These are phyloP conservation scores for Coleophoma eucalyptorum DNA, from an alignment of 2,329 filamentous ascomycete genomes.

Conservation along the genomic window DNA sequence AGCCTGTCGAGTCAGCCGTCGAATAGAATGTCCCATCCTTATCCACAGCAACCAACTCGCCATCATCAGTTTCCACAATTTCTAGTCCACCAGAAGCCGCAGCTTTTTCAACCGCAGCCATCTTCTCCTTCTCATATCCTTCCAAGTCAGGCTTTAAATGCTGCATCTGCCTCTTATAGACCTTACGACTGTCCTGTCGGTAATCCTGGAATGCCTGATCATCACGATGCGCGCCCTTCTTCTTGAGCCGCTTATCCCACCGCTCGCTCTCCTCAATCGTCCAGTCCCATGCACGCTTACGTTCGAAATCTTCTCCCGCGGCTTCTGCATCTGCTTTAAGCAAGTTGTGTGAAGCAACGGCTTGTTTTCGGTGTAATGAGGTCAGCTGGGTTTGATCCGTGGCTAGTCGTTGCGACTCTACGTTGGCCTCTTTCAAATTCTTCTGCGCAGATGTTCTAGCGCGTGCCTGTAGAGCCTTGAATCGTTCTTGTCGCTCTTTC, in stretches of 20 bases:
- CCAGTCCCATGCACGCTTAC: constrained; percentile 98
- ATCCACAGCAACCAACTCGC: constrained; percentile 91
- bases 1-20: constrained; percentile 76
- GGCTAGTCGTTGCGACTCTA: constrained; percentile 75
- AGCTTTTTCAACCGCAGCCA: constrained; percentile 78
- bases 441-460: constrained; percentile 67
- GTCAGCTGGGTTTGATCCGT: constrained; percentile 75
- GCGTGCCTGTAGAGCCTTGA: constrained; percentile 82
- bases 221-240: constrained; percentile 77
- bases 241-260: constrained; percentile 88
- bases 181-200: constrained; percentile 79
- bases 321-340: constrained; percentile 88
- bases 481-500: constrained; percentile 71
- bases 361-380: constrained; percentile 79
- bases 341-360: constrained; percentile 86
- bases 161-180: constrained; percentile 87
- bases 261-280: constrained; percentile 89
- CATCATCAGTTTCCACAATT: constrained; percentile 92
- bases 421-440: constrained; percentile 81
- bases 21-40: constrained; percentile 88
- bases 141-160: constrained; percentile 75
- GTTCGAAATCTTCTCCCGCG: constrained; percentile 87
- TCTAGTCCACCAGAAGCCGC: constrained; percentile 82
- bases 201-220: constrained; percentile 91
- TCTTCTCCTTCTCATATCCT: constrained; percentile 83